These are phyloP conservation scores for Dothidotthia symphoricarpi DNA, from an alignment of 2,329 filamentous ascomycete species.

Conservation along the genomic window DNA sequence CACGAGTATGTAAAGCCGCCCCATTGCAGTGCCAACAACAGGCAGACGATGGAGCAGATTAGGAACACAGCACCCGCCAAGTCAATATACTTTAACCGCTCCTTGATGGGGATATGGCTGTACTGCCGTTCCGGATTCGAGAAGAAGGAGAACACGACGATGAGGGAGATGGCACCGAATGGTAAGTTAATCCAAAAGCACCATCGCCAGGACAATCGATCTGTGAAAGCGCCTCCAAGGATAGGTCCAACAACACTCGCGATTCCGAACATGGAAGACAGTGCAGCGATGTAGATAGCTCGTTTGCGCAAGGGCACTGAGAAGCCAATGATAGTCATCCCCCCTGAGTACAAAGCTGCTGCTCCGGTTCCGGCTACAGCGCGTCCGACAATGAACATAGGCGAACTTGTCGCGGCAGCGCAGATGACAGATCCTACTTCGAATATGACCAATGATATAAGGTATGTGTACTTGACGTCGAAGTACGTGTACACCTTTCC, in stretches of 20 bases:
- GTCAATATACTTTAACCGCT: slow-evolving; percentile 42
- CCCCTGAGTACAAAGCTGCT: slow-evolving; percentile 54
- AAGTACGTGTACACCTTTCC: slow-evolving; percentile 62
- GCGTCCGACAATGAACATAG: slow-evolving; percentile 56
- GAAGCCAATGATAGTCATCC: slow-evolving; percentile 50
- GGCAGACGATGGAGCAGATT: slow-evolving; percentile 34
- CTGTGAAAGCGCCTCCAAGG: slow-evolving; percentile 45
- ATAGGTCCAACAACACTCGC: slow-evolving; percentile 44
- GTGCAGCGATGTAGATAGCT: slow-evolving; percentile 42
- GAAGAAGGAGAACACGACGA: slow-evolving; percentile 35
- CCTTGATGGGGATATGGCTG: slow-evolving; percentile 31
- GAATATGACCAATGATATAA: slow-evolving; percentile 49
- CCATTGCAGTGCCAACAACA: slow-evolving; percentile 41
- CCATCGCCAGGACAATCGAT: slow-evolving; percentile 42
- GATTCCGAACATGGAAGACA: slow-evolving; percentile 43
- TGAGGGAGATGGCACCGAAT: slow-evolving; percentile 43
- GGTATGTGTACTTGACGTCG: slow-evolving; percentile 52
- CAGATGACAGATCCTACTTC: slow-evolving; percentile 57
- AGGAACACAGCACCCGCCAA: slow-evolving; percentile 33
- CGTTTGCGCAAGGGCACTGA: slow-evolving; percentile 45
- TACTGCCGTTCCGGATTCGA: slow-evolving; percentile 25
- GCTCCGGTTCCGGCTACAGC: slow-evolving; percentile 55
- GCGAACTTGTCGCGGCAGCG: slow-evolving; percentile 48
- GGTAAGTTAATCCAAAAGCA: slow-evolving; percentile 47
- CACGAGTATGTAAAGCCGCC: slow-evolving; percentile 49